Base-by-base conservation (phyloP, 345 rosid genomes). In the Gossypium longicalyx region DNA sequence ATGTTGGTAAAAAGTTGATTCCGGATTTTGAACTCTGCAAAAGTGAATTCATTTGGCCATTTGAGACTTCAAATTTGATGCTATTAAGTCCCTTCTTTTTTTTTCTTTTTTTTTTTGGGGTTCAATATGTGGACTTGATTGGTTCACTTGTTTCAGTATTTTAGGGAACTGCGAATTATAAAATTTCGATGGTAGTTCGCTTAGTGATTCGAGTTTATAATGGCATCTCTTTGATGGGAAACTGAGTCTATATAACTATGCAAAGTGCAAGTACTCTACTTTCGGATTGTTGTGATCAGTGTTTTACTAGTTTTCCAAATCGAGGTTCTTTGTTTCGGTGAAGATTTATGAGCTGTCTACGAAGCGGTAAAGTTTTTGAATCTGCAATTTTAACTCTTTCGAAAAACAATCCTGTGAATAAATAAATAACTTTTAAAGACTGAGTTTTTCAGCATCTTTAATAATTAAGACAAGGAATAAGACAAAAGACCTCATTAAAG, bases 401-500 rank as follows among this genome's bases (percentile, higher is more conserved):
- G n/a, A 15, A 16, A 17, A 11, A 47, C 34, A 12, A 12, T 7
- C 9, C 23, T 69, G 12, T 17, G 38, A 64, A 15, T n/a, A 67
- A 7, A 47, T 41, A 66, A 43, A 43, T 10, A 44, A 38, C 43
- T 68, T 48, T 48, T 48, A 58, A 47, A 23, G 57, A 58, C 67
- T 47, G 27, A 4, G 7, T 4, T 60, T 59, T 72, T 41, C 76
- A 45, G 76, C 25, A 25, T 22, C 76, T 47, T 47, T 47, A 25
- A 73, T 47, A n/a, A 25, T 73, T 49, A 60, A 16, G 76, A 62
- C 52, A 54, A 19, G 25, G 51, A 43, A 57, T 13, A 58, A 44
- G 67, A 43, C 76, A 73, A 57, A 22, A 38, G 5, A 29, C 16
- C 61, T 52, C 34, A 17, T 52, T 25, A 27, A 44, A 2, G 49